Percentiles rank a stretch among this genome's conserved stretches.
These are phyloP conservation scores for Chloris gayana DNA, from an alignment of 176 grass and related monocot genomes.

Conservation along the genomic window DNA sequence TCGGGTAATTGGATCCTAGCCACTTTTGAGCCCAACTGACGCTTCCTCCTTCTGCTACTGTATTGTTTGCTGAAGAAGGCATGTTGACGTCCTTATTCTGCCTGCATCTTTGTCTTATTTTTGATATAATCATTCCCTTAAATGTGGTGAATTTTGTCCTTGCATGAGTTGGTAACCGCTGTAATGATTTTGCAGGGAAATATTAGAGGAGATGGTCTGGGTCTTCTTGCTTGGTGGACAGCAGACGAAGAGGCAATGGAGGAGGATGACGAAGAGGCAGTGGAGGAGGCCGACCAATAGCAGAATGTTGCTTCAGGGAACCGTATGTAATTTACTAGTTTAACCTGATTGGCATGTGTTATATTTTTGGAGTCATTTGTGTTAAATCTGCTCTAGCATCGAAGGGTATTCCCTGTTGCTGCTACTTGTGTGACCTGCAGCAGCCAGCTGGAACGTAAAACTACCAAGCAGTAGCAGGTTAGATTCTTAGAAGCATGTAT, in stretches of 20 bases:
- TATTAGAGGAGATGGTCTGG: conserved; percentile 84
- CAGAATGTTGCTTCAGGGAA: conserved; percentile 12
- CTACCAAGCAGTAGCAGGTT: neutral
- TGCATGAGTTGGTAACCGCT: neutral
- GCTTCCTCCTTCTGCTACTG: too few species aligned
- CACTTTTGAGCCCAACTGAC: too few species aligned
- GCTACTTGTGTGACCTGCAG: neutral
- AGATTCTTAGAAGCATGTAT: neutral
- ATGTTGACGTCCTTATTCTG: conserved; percentile 1
- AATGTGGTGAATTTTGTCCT: conserved; percentile 4
- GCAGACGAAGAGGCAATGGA: conserved; percentile 39
- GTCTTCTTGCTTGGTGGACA: conserved; percentile 84
- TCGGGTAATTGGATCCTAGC: too few species aligned
- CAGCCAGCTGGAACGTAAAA: neutral
- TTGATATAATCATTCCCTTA: neutral
- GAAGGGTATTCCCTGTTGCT: neutral
- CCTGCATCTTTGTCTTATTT: conserved; percentile 3
- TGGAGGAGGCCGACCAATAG: conserved; percentile 27
- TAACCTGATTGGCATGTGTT: neutral
- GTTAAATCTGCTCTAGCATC: neutral
- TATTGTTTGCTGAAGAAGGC: too few species aligned
- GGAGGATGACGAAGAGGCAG: neutral
- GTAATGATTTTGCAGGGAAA: conserved; percentile 62
- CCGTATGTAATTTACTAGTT: conserved; percentile 8
- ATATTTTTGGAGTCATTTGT: neutral